Conservation (phyloP, 2,329 filamentous ascomycete genomes). For the Ceratocystis huliohia region DNA sequence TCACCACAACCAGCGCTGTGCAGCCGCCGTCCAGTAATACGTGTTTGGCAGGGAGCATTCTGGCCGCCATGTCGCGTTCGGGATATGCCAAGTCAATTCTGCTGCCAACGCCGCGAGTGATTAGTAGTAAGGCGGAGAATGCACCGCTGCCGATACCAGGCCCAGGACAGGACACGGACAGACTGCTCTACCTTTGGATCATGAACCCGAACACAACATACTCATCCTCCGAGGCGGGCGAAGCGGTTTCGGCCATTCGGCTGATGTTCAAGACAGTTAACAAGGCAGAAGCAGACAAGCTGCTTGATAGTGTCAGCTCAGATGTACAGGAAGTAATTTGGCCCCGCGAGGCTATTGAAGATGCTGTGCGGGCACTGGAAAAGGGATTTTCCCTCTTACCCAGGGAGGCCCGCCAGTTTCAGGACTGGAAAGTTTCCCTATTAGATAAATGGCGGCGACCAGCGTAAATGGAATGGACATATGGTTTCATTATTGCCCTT, state of each 20-base stretch:
- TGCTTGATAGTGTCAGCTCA: constrained; percentile 40
- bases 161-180: not conserved
- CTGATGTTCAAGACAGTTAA: constrained; percentile 38
- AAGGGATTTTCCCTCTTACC: constrained; percentile 43
- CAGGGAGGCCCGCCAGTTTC: constrained; percentile 41
- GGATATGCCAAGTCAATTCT: constrained; percentile 46
- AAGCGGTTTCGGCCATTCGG: constrained; percentile 36
- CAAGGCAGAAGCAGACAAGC: constrained; percentile 33
- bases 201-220: constrained; percentile 44
- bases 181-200: constrained; percentile 40
- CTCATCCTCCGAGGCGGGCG: constrained; percentile 31
- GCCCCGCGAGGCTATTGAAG: constrained; percentile 37
- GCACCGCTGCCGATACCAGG: not conserved
- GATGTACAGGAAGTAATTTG: constrained; percentile 48
- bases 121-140: constrained; percentile 3
- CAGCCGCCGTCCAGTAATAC: constrained; percentile 33
- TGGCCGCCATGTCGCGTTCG: constrained; percentile 42
- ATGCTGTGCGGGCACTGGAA: constrained; percentile 34
- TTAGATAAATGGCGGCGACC: constrained; percentile 37
- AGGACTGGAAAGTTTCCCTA: constrained; percentile 56
- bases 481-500: not conserved
- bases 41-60: constrained; percentile 41
- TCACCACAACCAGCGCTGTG: constrained; percentile 27
- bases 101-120: constrained; percentile 27
- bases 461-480: not conserved